Evolutionary conservation across 805 yeast genomes (phyloP).

Genomic region (Suhomyces kilbournensis): DNA sequence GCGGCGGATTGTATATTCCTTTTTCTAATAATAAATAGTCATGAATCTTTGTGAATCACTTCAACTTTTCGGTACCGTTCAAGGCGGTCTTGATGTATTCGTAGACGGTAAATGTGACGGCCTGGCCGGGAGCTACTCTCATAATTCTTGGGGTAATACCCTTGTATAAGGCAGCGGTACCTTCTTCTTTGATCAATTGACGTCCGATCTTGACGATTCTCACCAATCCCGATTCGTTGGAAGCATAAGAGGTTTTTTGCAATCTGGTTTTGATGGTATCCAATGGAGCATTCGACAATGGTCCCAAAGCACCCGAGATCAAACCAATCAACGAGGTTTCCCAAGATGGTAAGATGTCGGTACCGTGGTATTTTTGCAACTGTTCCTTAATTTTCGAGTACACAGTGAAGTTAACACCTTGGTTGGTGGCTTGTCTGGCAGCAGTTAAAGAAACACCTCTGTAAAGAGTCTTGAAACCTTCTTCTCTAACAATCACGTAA

Average conservation of each 20-base stretch:
- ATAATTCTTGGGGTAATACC: constrained; percentile 98
- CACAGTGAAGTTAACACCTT: constrained; percentile 96
- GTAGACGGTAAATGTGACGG: constrained; percentile 95
- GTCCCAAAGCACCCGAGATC: constrained; percentile 95
- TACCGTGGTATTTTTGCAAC: constrained; percentile 59
- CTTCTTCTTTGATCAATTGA: constrained; percentile 84
- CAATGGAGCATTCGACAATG: constrained; percentile 94
- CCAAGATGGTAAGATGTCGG: constrained; percentile 77
- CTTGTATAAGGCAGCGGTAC: constrained; percentile 68
- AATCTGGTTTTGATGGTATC: constrained; percentile 96
- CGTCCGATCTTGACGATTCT: constrained; percentile 79
- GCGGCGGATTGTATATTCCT: not conserved
- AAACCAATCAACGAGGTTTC: constrained; percentile 91
- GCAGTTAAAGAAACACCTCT: constrained; percentile 96
- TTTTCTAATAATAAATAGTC: not conserved
- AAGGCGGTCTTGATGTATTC: constrained; percentile 77
- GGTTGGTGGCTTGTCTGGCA: constrained; percentile 96
- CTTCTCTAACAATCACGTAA: constrained; percentile 79
- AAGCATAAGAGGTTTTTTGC: constrained; percentile 78
- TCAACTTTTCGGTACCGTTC: constrained; percentile 29
- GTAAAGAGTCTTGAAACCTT: constrained; percentile 84
- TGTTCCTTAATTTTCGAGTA: constrained; percentile 79
- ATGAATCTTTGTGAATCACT: not conserved
- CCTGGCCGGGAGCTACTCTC: constrained; percentile 99
- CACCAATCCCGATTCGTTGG: constrained; percentile 67